phyloP scores from a whole-genome alignment of 2,329 filamentous ascomycete species.

The Proliferodiscus dingleyae region DNA sequence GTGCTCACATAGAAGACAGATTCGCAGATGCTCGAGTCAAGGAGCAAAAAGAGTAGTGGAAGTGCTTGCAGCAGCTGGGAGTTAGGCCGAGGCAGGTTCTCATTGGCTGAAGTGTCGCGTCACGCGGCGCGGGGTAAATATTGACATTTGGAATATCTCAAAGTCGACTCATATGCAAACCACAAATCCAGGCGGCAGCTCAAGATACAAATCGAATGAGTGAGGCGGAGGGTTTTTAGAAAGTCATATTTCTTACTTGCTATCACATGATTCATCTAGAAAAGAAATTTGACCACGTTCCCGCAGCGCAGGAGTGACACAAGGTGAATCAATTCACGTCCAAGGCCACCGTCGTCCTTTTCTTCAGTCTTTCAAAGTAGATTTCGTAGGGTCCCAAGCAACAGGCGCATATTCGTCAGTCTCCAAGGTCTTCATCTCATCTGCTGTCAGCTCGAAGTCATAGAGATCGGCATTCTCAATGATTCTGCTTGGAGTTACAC shows the following conservation, averaged over 20 bases:
- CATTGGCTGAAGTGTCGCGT: conserved; percentile 8
- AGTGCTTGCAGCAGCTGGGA: background rate
- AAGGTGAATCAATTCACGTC: background rate
- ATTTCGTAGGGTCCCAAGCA: conserved; percentile 50
- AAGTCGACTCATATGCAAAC: no score
- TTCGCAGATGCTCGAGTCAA: no score
- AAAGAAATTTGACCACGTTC: no score
- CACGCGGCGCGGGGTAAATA: conserved; percentile 13
- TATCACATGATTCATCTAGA: no score
- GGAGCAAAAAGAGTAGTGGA: no score
- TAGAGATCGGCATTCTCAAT: conserved; percentile 54
- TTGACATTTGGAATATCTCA: no score
- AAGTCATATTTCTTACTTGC: no score
- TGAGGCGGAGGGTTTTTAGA: no score
- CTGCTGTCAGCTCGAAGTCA: conserved; percentile 50
- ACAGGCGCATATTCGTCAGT: conserved; percentile 50
- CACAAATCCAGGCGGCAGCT: no score
- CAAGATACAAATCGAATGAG: no score
- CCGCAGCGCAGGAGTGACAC: no score
- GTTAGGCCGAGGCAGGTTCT: background rate
- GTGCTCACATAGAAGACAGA: no score
- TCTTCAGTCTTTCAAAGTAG: background rate
- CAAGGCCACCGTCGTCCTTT: background rate
- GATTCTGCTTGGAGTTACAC: conserved; percentile 62
- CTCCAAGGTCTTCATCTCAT: conserved; percentile 46